Conservation (phyloP, 305 asterid genomes). For the Fraxinus greggii region DNA sequence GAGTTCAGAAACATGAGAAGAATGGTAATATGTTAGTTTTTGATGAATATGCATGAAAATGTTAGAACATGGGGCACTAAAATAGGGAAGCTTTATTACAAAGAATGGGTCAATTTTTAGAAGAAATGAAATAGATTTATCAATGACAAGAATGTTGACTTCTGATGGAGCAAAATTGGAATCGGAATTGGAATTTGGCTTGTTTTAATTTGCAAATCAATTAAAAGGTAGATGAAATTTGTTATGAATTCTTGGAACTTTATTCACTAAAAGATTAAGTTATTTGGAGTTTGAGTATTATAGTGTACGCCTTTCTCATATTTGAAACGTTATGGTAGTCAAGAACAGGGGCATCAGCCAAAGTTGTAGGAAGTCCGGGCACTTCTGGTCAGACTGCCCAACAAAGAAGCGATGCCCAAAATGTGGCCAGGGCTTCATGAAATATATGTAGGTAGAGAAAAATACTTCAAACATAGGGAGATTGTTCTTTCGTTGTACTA, state of each 20-base stretch:
- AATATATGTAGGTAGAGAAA: too few species aligned
- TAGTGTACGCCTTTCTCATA: too few species aligned
- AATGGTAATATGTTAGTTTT: slow-evolving; percentile 36
- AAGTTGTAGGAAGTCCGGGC: too few species aligned
- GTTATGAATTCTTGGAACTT: not conserved
- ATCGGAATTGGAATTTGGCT: not conserved
- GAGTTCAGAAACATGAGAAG: slow-evolving; percentile 29
- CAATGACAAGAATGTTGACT: not conserved
- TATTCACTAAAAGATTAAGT: too few species aligned
- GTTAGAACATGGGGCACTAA: not conserved
- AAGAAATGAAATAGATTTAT: slow-evolving; percentile 7
- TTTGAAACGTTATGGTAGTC: too few species aligned
- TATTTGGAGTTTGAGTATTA: too few species aligned
- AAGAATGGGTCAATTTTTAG: slow-evolving; percentile 23
- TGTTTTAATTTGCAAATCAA: slow-evolving; percentile 6
- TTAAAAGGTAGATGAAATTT: slow-evolving; percentile 2
- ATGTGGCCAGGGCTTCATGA: too few species aligned
- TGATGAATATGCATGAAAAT: slow-evolving; percentile 1
- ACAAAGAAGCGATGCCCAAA: too few species aligned
- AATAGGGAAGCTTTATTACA: slow-evolving; percentile 24
- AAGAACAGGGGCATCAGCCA: too few species aligned
- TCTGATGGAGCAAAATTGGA: not conserved
- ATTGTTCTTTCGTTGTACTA: too few species aligned
- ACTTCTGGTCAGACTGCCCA: too few species aligned
- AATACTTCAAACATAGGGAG: too few species aligned